Evolutionary conservation across 257 asterid species (phyloP).

Genomic region (Misopates orontium): DNA sequence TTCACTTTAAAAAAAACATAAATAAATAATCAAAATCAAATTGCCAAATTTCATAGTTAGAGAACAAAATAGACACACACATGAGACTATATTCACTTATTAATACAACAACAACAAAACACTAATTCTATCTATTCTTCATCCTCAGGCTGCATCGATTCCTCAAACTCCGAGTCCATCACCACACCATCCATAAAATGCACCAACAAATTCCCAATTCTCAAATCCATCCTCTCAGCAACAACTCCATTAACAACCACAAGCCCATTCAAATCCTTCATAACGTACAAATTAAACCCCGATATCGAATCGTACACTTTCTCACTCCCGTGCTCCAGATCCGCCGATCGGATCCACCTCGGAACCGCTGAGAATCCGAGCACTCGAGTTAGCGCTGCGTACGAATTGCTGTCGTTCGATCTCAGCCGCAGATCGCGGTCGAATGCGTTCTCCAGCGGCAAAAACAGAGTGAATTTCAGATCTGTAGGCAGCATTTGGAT

Average conservation of each 20-base stretch:
- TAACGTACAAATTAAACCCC: slow-evolving; percentile 49
- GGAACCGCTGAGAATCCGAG: slow-evolving; percentile 79
- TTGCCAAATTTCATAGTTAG: too few species aligned
- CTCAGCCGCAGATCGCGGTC: slow-evolving; percentile 50
- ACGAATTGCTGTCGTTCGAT: slow-evolving; percentile 47
- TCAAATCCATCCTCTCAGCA: slow-evolving; percentile 44
- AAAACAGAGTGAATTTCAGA: slow-evolving; percentile 71
- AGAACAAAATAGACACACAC: too few species aligned
- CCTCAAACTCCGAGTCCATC: slow-evolving; percentile 64
- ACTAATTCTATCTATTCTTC: neutral
- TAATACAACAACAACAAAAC: too few species aligned
- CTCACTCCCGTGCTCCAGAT: slow-evolving; percentile 47
- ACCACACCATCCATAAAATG: slow-evolving; percentile 59
- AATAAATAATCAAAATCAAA: too few species aligned
- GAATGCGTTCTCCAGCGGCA: slow-evolving; percentile 69
- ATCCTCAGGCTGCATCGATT: slow-evolving; percentile 38
- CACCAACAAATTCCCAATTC: slow-evolving; percentile 38
- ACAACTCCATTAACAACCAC: slow-evolving; percentile 59
- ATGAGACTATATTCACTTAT: too few species aligned
- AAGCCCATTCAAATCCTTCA: slow-evolving; percentile 47
- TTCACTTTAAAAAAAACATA: too few species aligned
- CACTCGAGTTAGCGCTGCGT: slow-evolving; percentile 66
- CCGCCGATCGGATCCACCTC: slow-evolving; percentile 41
- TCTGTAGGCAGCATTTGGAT: slow-evolving; percentile 69
- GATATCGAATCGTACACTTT: slow-evolving; percentile 55